A percentile compares a stretch with the other conserved stretches of the same genome.
Conservation (phyloP, 345 rosid species). For the Viola odorata region DNA sequence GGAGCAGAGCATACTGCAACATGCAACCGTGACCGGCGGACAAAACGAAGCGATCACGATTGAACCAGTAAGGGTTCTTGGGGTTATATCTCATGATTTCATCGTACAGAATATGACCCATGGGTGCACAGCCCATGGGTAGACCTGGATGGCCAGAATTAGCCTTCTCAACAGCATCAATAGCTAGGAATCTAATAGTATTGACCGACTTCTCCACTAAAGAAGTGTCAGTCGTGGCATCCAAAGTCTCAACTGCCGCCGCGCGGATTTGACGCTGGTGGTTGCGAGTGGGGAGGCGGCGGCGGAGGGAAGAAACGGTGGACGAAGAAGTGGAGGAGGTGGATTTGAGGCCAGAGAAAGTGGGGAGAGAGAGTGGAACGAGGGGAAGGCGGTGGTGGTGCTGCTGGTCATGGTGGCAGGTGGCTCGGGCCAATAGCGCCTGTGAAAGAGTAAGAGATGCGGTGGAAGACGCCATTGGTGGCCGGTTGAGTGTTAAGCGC, state of each 20-base stretch:
- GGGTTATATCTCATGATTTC: conserved; percentile 92
- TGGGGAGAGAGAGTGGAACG: conserved; percentile 37
- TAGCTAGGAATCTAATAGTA: conserved; percentile 75
- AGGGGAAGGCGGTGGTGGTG: conserved; percentile 33
- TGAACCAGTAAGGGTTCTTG: conserved; percentile 95
- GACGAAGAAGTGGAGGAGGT: conserved; percentile 19
- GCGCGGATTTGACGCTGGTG: conserved; percentile 29
- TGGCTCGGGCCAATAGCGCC: conserved; percentile 45
- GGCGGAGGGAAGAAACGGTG: conserved; percentile 9
- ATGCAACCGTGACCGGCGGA: conserved; percentile 97
- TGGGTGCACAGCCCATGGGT: conserved; percentile 97
- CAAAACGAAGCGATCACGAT: conserved; percentile 90
- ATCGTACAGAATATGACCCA: conserved; percentile 85
- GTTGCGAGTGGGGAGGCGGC: conserved; percentile 19
- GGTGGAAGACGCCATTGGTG: conserved; percentile 44
- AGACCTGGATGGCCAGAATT: conserved; percentile 96
- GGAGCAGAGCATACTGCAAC: conserved; percentile 90
- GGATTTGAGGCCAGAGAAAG: conserved; percentile 49
- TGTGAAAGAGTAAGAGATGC: conserved; percentile 53
- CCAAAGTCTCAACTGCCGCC: conserved; percentile 51
- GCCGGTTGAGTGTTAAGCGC: background rate
- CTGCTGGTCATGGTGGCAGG: conserved; percentile 39
- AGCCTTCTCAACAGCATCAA: conserved; percentile 96
- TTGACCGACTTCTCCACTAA: conserved; percentile 75
- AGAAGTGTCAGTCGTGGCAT: conserved; percentile 47